Evolutionary conservation across 768 basidiomycete genomes (phyloP).

Genomic region (Trametes cinnabarina): DNA sequence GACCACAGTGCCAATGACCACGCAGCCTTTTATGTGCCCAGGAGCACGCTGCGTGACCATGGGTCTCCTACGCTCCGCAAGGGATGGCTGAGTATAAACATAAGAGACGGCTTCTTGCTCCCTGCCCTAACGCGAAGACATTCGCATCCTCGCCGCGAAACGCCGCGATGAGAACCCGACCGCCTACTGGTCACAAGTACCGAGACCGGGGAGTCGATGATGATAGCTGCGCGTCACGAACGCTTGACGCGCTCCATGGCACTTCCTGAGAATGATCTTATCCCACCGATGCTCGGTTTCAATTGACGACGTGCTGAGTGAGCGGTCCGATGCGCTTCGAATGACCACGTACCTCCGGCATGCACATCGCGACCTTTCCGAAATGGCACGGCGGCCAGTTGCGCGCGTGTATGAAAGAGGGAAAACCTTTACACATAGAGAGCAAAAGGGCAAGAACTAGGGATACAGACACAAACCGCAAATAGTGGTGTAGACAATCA

Average conservation of each 20-base stretch:
- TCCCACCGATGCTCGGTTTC: not conserved
- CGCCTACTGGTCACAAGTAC: not conserved
- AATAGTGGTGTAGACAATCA: not conserved
- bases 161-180: not conserved
- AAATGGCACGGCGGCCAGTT: too few relatives aligned
- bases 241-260: not conserved
- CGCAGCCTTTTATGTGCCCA: too few relatives aligned
- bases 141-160: slow-evolving; percentile 10
- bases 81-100: too few relatives aligned
- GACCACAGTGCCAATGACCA: too few relatives aligned
- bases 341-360: not conserved
- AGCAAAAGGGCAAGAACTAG: not conserved
- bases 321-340: not conserved
- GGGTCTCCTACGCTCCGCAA: too few relatives aligned
- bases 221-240: not conserved
- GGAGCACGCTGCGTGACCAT: too few relatives aligned
- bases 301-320: not conserved
- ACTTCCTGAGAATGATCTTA: not conserved
- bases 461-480: slow-evolving; percentile 8
- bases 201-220: not conserved
- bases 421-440: not conserved
- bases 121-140: not conserved
- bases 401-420: not conserved
- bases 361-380: too few relatives aligned
- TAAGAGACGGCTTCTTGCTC: too few relatives aligned